Conservation (phyloP, 2,329 filamentous ascomycete species). For the Annulohypoxylon truncatum region DNA sequence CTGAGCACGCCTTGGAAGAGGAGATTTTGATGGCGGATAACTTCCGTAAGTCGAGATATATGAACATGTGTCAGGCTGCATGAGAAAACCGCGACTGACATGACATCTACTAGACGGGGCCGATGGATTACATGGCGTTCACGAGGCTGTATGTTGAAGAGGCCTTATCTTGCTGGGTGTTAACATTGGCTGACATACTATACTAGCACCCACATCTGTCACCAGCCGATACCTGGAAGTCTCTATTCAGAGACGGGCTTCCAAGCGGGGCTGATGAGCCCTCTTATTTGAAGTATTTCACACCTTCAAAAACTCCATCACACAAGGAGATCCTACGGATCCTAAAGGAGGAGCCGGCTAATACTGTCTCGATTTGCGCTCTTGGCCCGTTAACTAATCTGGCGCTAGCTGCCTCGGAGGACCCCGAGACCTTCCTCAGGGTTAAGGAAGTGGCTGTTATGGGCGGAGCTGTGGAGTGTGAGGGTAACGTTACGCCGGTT, state of each 20-base stretch:
- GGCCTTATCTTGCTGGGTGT: neutral
- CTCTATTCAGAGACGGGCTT: slow-evolving; percentile 67
- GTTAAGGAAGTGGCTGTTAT: slow-evolving; percentile 95
- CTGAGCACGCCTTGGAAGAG: slow-evolving; percentile 86
- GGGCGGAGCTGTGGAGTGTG: slow-evolving; percentile 84
- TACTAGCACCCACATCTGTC: slow-evolving; percentile 76
- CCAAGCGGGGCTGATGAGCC: slow-evolving; percentile 51
- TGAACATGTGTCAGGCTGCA: neutral
- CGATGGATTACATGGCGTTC: slow-evolving; percentile 82
- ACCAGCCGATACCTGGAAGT: slow-evolving; percentile 78
- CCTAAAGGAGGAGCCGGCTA: slow-evolving; percentile 81
- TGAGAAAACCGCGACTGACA: slow-evolving; percentile 24
- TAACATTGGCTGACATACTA: slow-evolving; percentile 17
- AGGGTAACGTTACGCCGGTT: slow-evolving; percentile 86
- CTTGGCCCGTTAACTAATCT: slow-evolving; percentile 95
- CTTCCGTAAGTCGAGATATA: slow-evolving; percentile 74
- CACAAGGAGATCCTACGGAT: slow-evolving; percentile 92
- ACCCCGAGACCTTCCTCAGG: slow-evolving; percentile 88
- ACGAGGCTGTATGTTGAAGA: slow-evolving; percentile 62
- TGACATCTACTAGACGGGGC: slow-evolving; percentile 68
- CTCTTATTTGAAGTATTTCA: slow-evolving; percentile 73
- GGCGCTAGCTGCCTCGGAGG: slow-evolving; percentile 86
- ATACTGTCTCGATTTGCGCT: slow-evolving; percentile 90
- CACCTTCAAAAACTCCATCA: slow-evolving; percentile 76
- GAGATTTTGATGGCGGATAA: slow-evolving; percentile 84